phyloP scores from a whole-genome alignment of 257 asterid species.

The Solanum boliviense region DNA sequence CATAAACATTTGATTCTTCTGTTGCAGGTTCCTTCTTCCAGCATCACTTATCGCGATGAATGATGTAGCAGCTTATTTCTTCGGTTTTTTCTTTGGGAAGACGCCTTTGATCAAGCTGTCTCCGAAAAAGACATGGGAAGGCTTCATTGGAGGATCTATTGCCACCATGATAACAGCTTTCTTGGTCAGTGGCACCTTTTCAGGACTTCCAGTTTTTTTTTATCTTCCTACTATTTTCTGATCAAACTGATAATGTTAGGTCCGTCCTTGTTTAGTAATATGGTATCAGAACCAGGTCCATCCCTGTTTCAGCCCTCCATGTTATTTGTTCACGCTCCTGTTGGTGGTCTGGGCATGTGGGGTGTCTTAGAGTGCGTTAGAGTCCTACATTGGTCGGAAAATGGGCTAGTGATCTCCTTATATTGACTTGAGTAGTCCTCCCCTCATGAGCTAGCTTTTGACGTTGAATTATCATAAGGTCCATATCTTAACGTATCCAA shows the following conservation, averaged over 20 bases:
- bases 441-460: not conserved
- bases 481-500: not conserved
- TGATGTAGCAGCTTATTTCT: slow-evolving; percentile 77
- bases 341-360: not conserved
- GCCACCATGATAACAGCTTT: slow-evolving; percentile 70
- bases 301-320: not conserved
- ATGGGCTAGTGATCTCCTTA: not conserved
- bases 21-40: slow-evolving; percentile 93
- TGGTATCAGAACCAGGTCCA: not conserved
- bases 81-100: slow-evolving; percentile 82
- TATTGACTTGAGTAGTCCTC: not conserved
- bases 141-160: slow-evolving; percentile 86
- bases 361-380: not conserved
- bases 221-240: not conserved
- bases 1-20: slow-evolving; percentile 11
- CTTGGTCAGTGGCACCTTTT: slow-evolving; percentile 25
- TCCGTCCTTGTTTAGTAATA: not conserved
- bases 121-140: slow-evolving; percentile 94
- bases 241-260: not conserved
- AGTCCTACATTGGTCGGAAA: not conserved
- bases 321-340: not conserved
- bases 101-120: slow-evolving; percentile 81
- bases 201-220: not conserved
- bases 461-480: not conserved
- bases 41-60: slow-evolving; percentile 80